Percentiles rank a stretch among this genome's conserved stretches.
phyloP scores from a whole-genome alignment of 2,329 filamentous ascomycete species.

The Ophiostoma triangulosporum region DNA sequence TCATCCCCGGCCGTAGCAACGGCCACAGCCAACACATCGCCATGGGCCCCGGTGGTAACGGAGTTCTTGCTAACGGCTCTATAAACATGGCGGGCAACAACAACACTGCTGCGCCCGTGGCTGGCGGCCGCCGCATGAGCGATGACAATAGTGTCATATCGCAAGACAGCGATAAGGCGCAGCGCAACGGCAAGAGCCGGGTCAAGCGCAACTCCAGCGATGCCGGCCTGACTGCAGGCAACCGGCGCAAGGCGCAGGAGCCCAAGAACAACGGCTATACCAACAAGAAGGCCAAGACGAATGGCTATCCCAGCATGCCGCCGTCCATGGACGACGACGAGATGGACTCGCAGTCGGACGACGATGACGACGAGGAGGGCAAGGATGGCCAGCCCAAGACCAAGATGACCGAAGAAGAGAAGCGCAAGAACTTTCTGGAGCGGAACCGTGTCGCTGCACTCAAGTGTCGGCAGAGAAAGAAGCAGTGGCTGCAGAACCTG shows the following conservation, averaged over 20 bases:
- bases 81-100: constrained; percentile 21
- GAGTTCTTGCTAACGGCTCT: neutral
- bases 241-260: constrained; percentile 64
- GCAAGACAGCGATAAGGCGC: constrained; percentile 58
- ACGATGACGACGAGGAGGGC: constrained; percentile 38
- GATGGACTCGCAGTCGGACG: constrained; percentile 22
- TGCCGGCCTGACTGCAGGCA: constrained; percentile 34
- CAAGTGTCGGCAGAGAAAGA: constrained; percentile 95
- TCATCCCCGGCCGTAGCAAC: constrained; percentile 14
- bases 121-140: constrained; percentile 47
- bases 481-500: constrained; percentile 93
- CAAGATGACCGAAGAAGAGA: constrained; percentile 98
- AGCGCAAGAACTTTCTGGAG: constrained; percentile 94
- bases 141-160: constrained; percentile 57
- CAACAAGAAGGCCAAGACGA: constrained; percentile 56
- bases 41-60: constrained; percentile 9
- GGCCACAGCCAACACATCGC: constrained; percentile 6
- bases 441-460: constrained; percentile 89
- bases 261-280: constrained; percentile 51
- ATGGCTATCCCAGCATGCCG: constrained; percentile 15
- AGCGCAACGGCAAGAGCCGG: constrained; percentile 50
- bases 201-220: constrained; percentile 49
- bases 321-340: constrained; percentile 5
- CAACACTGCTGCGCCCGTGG: constrained; percentile 40
- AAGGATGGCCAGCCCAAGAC: constrained; percentile 47